Conservation (phyloP, 139 green algal species). For the Astrephomene gubernaculifera region DNA sequence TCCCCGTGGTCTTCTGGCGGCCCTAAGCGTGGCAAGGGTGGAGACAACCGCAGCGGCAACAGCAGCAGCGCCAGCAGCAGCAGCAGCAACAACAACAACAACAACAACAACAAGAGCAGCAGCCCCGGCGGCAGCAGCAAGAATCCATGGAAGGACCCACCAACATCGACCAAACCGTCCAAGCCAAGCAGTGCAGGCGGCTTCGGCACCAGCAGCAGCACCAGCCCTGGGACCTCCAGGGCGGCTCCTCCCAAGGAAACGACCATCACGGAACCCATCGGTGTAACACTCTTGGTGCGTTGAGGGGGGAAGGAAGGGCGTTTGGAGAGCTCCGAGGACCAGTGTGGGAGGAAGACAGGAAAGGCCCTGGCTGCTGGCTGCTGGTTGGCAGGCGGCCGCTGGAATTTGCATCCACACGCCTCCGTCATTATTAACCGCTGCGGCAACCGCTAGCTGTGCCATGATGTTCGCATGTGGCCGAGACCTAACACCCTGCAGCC, state of each 20-base stretch:
- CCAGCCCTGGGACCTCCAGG: background rate
- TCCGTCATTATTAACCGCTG: too few species aligned
- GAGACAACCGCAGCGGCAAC: conserved; percentile 10
- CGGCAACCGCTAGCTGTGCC: too few species aligned
- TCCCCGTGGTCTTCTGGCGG: conserved; percentile 14
- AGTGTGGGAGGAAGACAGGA: too few species aligned
- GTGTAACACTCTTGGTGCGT: conserved; percentile 27
- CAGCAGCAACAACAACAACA: background rate
- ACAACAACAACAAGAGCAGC: background rate
- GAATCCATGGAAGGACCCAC: conserved; percentile 12
- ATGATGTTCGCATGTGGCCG: too few species aligned
- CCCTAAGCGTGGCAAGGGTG: conserved; percentile 15
- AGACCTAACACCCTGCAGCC: too few species aligned
- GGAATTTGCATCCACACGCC: too few species aligned
- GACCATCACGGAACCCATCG: conserved; percentile 25
- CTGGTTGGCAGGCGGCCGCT: too few species aligned
- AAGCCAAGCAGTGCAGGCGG: background rate
- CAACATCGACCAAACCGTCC: background rate
- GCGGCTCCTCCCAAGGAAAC: background rate
- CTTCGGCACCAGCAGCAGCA: background rate
- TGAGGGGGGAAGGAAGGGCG: too few species aligned
- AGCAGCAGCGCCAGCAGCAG: background rate
- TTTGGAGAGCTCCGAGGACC: too few species aligned
- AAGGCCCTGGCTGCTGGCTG: too few species aligned
- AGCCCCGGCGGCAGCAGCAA: background rate